phyloP scores from a whole-genome alignment of 495 filamentous ascomycete genomes.

The Massariosphaeria phaeospora region DNA sequence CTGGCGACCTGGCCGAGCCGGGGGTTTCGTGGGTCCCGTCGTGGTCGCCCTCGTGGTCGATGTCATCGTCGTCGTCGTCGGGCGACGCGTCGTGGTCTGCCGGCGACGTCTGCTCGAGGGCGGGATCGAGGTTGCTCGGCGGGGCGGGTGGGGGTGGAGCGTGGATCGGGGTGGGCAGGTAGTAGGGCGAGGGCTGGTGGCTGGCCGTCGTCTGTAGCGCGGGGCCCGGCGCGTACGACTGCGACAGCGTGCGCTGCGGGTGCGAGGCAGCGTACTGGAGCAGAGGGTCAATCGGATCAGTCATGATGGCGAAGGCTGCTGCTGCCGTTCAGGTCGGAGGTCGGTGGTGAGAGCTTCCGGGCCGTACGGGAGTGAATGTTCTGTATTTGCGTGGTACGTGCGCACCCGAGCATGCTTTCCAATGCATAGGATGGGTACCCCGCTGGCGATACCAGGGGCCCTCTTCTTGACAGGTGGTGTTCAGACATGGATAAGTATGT shows the following conservation, averaged over 20 bases:
- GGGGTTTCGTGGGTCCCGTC: constrained; percentile 20
- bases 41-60: constrained; percentile 16
- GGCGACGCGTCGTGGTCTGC: constrained; percentile 3
- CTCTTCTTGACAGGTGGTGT: too few relatives aligned
- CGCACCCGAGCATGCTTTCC: too few relatives aligned
- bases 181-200: constrained; percentile 29
- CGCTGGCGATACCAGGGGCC: too few relatives aligned
- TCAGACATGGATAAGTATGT: too few relatives aligned
- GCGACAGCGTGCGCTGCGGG: constrained; percentile 11
- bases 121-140: constrained; percentile 27
- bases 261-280: constrained; percentile 20
- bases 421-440: too few relatives aligned
- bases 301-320: constrained; percentile 3
- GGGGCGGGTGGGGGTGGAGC: constrained; percentile 11
- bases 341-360: too few relatives aligned
- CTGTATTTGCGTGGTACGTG: too few relatives aligned
- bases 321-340: constrained; percentile 12
- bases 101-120: constrained; percentile 26
- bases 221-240: constrained; percentile 17
- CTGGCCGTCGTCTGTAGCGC: constrained; percentile 3
- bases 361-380: too few relatives aligned
- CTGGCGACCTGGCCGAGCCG: constrained; percentile 19
- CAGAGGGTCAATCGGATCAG: constrained; percentile 27
- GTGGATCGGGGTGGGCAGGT: constrained; percentile 12
- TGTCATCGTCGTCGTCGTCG: constrained; percentile 21